Evolutionary conservation across 768 basidiomycete species (phyloP), one percentile per base, ranked within the genome.

Genomic region (Boletellus emodensis): DNA sequence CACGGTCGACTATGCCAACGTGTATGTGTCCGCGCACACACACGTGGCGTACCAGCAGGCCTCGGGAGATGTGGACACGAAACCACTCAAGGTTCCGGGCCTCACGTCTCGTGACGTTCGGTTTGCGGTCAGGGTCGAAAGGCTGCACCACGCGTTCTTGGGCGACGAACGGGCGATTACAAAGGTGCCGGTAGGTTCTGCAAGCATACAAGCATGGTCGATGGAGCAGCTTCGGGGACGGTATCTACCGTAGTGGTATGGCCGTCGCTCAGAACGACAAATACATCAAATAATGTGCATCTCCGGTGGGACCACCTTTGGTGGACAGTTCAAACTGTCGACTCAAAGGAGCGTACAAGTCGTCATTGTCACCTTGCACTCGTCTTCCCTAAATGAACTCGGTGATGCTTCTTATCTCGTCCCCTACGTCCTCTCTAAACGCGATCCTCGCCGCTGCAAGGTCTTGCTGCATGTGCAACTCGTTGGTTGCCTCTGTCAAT

Each of bases 401-500:
- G 46, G 50, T 52, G 48, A 69, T 51, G 13, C 38, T 57, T 38
- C 57, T 65, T 51, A 63, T 48, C 45, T 62, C 60, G 46, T 41
- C 41, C 22, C 59, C 51, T 32, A 68, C 62, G 3, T 69, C 67
- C 7, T 64, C 61, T 38, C 62, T 60, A 47, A 74, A 60, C 15
- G 64, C 60, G 28, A 79, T 61, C 7, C 62, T 61, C 44, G 72
- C 74, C 3, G 69, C 75, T 1, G 71, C 73, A 17, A 88, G 67
- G 49, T 82, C 85, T 51, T 90, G 80, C 34, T 70, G 67, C 83
- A 89, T 89, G 55, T 90, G 87, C 20, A 70, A 51, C 51, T 81
- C 76, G 49, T 76, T 75, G 1, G 79, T 86, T 11, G 89, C 90
- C 3, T 91, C 91, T 30, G 85, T 84, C 37, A 94, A 67, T 0